These are phyloP conservation scores for Globisporangium paddicum DNA, from an alignment of 352 stramenopile genomes.

Conservation along the genomic window DNA sequence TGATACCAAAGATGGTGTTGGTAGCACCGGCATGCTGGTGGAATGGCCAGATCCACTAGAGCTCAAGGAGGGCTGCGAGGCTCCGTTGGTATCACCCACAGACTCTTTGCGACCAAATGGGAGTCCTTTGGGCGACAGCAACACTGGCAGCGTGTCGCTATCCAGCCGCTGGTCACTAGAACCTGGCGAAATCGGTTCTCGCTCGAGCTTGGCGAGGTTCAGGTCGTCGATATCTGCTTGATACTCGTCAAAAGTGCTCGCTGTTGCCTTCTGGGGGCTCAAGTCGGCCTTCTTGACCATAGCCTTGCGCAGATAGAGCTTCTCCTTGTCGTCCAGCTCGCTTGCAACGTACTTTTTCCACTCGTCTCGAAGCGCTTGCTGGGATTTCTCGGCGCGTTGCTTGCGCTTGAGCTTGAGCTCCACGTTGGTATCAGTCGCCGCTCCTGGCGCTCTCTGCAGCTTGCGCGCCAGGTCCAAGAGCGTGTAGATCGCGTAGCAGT, in stretches of 20 bases:
- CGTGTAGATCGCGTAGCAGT: slow-evolving; percentile 87
- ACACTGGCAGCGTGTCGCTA: slow-evolving; percentile 5
- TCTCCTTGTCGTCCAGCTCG: slow-evolving; percentile 52
- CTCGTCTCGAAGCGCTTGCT: slow-evolving; percentile 30
- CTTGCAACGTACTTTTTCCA: slow-evolving; percentile 38
- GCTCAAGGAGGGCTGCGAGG: not conserved
- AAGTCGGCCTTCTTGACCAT: slow-evolving; percentile 4
- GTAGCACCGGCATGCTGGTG: slow-evolving; percentile 9
- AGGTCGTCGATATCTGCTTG: not conserved
- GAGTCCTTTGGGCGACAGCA: slow-evolving; percentile 11
- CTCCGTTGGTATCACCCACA: not conserved
- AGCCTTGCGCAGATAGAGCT: slow-evolving; percentile 27
- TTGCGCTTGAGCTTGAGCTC: slow-evolving; percentile 21
- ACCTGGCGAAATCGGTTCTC: not conserved
- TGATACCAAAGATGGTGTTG: not conserved
- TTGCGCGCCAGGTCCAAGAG: slow-evolving; percentile 72
- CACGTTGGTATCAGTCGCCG: slow-evolving; percentile 6
- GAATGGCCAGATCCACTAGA: not conserved
- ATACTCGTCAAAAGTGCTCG: not conserved
- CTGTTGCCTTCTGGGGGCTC: not conserved
- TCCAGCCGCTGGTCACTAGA: not conserved
- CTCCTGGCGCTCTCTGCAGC: slow-evolving; percentile 12
- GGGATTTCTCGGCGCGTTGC: slow-evolving; percentile 12
- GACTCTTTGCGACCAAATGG: not conserved
- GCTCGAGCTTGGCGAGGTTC: not conserved